Evolutionary conservation across 1,139 yeast species (phyloP), one percentile per base, ranked within the genome.

Genomic region (Saccharomycopsis hybrid): DNA sequence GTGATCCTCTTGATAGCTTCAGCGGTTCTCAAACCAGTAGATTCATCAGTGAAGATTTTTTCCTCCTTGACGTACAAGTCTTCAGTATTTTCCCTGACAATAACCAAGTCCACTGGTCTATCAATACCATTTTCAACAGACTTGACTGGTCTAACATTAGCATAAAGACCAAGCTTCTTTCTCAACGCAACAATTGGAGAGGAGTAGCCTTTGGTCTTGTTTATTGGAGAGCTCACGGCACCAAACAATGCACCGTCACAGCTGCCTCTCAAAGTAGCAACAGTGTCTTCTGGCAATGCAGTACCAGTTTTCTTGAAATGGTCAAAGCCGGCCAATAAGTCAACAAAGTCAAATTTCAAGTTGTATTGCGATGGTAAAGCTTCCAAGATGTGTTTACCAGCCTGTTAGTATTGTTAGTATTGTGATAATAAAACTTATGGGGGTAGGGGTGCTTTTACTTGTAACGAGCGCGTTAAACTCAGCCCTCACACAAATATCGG

Each of bases 181-280:
- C 98, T 84, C 65, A 92, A 77, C 13, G 97, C 98, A 48, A 92
- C 98, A 68, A 92, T 92, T 59, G 98, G 98, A 33, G 97, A 90
- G 27, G 97, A 88, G 72, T 92, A 92, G 47, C 98, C 98, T 51
- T 78, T 95, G 49, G 92, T 97, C 72, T 90, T 90, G 58, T 82
- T 80, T 46, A 95, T 76, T 58, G 98, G 98, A 28, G 97, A 89
- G 47, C 95, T 84, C 50, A 92, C 98, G 48, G 98, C 96, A 59
- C 98, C 98, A 62, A 92, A 92, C 55, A 92, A 75, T 11, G 97
- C 98, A 72, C 97, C 97, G 61, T 92, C 96, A 69, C 98, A 92
- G 59, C 85, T 83, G 43, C 74, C 72, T 65, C 83, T 76, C 66
- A 92, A 79, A n/a, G 78, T 72, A 41, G 80, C 80, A 38, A 94